Evolutionary conservation across 176 grass and related monocot genomes (phyloP).

Genomic region (Saccharum officinarum): DNA sequence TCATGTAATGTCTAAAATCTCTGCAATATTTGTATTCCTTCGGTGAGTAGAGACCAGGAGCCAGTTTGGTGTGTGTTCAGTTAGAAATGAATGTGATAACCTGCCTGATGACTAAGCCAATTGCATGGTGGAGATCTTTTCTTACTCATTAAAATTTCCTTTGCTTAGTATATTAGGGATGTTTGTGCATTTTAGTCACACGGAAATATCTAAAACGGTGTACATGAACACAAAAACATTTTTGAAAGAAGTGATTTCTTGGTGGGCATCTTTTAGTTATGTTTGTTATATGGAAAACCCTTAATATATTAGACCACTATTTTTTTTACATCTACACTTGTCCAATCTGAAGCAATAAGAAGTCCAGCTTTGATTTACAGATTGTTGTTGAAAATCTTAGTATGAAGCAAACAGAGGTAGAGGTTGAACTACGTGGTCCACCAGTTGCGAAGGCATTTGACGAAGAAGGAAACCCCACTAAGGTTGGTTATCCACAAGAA

Average conservation of each 20-base stretch:
- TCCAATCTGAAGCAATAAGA: constrained; percentile 7
- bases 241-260: not conserved
- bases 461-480: constrained; percentile 75
- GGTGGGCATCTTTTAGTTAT: constrained; percentile 12
- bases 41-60: not conserved
- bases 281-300: constrained; percentile 4
- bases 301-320: constrained; percentile 2
- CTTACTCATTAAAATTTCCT: constrained; percentile 4
- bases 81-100: constrained; percentile 30
- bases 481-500: constrained; percentile 55
- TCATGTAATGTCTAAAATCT: not conserved
- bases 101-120: not conserved
- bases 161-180: not conserved
- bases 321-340: not conserved
- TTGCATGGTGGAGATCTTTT: not conserved
- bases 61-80: not conserved
- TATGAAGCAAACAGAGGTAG: constrained; percentile 68
- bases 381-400: constrained; percentile 74
- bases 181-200: constrained; percentile 4
- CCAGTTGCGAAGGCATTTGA: constrained; percentile 91
- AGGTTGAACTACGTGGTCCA: constrained; percentile 84
- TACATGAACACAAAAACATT: not conserved
- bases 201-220: not conserved
- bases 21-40: not conserved
- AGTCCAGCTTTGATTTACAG: constrained; percentile 50